Evolutionary conservation across 2,329 filamentous ascomycete genomes (phyloP).

Genomic region (Tricladium varicosporioides): DNA sequence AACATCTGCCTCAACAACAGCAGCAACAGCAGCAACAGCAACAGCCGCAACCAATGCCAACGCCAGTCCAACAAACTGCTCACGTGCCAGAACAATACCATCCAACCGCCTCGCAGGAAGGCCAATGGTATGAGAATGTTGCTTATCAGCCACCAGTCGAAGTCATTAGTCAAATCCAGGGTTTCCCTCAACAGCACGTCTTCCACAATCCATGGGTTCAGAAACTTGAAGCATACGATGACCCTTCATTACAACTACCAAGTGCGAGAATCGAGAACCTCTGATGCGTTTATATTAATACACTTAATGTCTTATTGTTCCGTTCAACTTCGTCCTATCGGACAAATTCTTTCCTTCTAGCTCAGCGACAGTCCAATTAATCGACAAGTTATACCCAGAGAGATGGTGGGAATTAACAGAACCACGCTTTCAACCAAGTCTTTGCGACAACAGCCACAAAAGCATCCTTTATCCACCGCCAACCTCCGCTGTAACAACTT

Average conservation of each 20-base stretch:
- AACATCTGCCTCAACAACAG: constrained; percentile 16
- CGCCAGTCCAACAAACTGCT: constrained; percentile 33
- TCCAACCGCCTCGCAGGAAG: constrained; percentile 41
- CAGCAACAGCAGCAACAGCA: constrained; percentile 20
- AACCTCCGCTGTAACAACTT: not conserved
- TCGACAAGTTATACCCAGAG: constrained; percentile 25
- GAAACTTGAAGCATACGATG: constrained; percentile 55
- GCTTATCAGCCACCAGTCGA: constrained; percentile 58
- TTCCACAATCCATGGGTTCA: constrained; percentile 52
- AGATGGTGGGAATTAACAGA: constrained; percentile 24
- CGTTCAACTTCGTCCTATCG: not conserved
- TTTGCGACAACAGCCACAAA: not conserved
- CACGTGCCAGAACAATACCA: constrained; percentile 41
- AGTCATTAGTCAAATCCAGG: constrained; percentile 51
- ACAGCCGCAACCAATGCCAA: constrained; percentile 24
- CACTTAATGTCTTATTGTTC: not conserved
- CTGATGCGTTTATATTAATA: constrained; percentile 34
- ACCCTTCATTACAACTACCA: constrained; percentile 57
- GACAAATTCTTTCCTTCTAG: constrained; percentile 15
- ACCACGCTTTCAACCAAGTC: constrained; percentile 21
- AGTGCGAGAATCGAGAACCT: constrained; percentile 57
- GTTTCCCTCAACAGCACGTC: constrained; percentile 49
- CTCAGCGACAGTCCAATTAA: constrained; percentile 27
- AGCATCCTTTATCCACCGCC: not conserved
- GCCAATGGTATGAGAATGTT: constrained; percentile 51